Evolutionary conservation across 768 basidiomycete species (phyloP), one percentile per base, ranked within the genome.

Genomic region (Hericium erinaceus): DNA sequence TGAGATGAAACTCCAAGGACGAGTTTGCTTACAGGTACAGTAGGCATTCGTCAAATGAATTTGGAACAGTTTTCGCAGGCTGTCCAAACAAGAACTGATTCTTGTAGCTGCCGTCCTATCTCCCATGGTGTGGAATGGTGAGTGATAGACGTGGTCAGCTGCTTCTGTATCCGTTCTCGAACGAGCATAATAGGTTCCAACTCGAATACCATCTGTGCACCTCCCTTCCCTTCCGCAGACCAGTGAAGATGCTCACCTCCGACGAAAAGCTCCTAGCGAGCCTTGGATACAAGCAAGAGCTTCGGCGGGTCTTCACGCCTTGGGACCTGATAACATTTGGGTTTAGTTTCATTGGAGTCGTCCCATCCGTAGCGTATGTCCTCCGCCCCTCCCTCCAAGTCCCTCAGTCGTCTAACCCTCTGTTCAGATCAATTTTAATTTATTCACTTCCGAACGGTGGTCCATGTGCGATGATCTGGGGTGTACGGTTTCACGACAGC

Each of bases 221-320:
- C 33, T 10, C 33, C 33, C 33, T 10, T 33, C 7, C 33, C 33
- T 10, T 33, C 8, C 33, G 33, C 9, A 33, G 33, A 7, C 33
- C 33, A 1, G 33, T n/a, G 44, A 46, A 46, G 44, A 46, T 46
- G 44, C 44, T 20, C 22, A 51, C 9, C 11, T 12, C 33, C 12
- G 78, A 80, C 55, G 75, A 74, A 52, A 61, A 68, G 20, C 64
- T 77, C 15, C 69, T 79, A 11, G 75, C 75, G 15, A 66, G 64
- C 24, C 64, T 80, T 26, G 78, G 78, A 1, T 80, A 80, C 64
- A 78, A 77, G 65, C 78, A 79, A 66, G 81, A 84, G 64, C 81
- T 83, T 64, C 78, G 77, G 61, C 69, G 82, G 38, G 78, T 75
- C 0, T 83, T 82, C 58, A 72, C 74, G 5, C 75, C 79, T 0